phyloP scores from a whole-genome alignment of 2,329 filamentous ascomycete genomes.

The Kalmusia sp. region DNA sequence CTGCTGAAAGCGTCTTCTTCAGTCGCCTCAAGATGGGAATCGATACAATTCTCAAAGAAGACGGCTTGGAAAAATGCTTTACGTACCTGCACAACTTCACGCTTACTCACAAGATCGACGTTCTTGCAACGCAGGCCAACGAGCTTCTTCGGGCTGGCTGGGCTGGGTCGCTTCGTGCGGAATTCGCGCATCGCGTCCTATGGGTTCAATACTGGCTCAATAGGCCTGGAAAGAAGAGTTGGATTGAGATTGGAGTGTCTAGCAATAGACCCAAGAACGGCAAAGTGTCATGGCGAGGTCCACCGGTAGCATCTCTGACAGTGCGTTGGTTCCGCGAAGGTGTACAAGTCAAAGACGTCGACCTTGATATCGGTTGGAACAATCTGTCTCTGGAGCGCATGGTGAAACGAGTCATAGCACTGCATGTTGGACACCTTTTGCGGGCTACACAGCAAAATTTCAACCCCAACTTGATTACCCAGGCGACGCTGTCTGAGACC shows the following conservation, averaged over 20 bases:
- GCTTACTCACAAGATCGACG: slow-evolving; percentile 87
- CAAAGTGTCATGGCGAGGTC: slow-evolving; percentile 43
- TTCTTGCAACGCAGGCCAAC: slow-evolving; percentile 78
- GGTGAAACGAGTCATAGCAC: slow-evolving; percentile 75
- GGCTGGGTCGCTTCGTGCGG: slow-evolving; percentile 78
- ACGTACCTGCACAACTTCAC: slow-evolving; percentile 86
- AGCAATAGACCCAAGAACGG: slow-evolving; percentile 61
- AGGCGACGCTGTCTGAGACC: slow-evolving; percentile 63
- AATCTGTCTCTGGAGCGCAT: slow-evolving; percentile 77
- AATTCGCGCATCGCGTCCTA: slow-evolving; percentile 80
- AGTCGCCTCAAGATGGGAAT: slow-evolving; percentile 72
- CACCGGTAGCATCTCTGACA: slow-evolving; percentile 53
- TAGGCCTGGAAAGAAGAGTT: slow-evolving; percentile 77
- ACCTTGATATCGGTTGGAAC: slow-evolving; percentile 71
- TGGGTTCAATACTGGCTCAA: slow-evolving; percentile 90
- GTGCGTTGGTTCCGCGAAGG: slow-evolving; percentile 86
- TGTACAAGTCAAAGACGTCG: slow-evolving; percentile 72
- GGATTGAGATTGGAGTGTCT: slow-evolving; percentile 85
- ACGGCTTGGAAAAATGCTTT: slow-evolving; percentile 82
- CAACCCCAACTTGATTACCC: slow-evolving; percentile 64
- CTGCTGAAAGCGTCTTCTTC: slow-evolving; percentile 65
- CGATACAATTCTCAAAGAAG: slow-evolving; percentile 72
- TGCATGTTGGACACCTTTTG: slow-evolving; percentile 76
- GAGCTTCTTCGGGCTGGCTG: slow-evolving; percentile 75
- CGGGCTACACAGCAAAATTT: slow-evolving; percentile 64